These are phyloP conservation scores for Yarrowia sp. DNA, from an alignment of 805 yeast species.

Conservation along the genomic window DNA sequence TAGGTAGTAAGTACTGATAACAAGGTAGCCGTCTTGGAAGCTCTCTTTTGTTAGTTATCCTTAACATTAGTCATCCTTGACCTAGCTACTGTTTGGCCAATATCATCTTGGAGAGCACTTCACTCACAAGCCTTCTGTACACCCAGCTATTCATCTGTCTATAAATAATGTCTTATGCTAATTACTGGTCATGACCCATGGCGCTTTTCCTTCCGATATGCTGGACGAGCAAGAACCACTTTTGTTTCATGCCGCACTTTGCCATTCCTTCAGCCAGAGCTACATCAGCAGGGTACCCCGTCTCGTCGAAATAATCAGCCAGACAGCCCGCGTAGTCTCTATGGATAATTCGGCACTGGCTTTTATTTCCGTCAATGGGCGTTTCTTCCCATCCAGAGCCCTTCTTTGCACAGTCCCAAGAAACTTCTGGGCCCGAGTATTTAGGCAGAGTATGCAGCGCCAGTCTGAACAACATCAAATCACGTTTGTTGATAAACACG, in stretches of 20 bases:
- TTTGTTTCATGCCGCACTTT: conserved; percentile 11
- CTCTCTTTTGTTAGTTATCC: too few relatives aligned
- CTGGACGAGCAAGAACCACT: conserved; percentile 31
- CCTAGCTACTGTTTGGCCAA: too few relatives aligned
- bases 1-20: too few relatives aligned
- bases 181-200: conserved; percentile 1
- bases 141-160: too few relatives aligned
- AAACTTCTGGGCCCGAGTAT: conserved; percentile 11
- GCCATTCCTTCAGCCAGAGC: conserved; percentile 12
- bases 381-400: conserved; percentile 1
- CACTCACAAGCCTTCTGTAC: too few relatives aligned
- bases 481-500: conserved; percentile 27
- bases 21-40: too few relatives aligned
- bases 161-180: too few relatives aligned
- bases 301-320: conserved; percentile 3
- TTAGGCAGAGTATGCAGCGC: neutral
- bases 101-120: too few relatives aligned
- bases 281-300: neutral
- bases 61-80: too few relatives aligned
- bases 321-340: conserved; percentile 1
- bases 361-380: conserved; percentile 7
- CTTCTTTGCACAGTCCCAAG: conserved; percentile 24
- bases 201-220: conserved; percentile 29
- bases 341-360: conserved; percentile 19
- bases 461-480: neutral